These are phyloP conservation scores for Tolypocladium ophioglossoides DNA, from an alignment of 2,329 filamentous ascomycete genomes.

Conservation along the genomic window DNA sequence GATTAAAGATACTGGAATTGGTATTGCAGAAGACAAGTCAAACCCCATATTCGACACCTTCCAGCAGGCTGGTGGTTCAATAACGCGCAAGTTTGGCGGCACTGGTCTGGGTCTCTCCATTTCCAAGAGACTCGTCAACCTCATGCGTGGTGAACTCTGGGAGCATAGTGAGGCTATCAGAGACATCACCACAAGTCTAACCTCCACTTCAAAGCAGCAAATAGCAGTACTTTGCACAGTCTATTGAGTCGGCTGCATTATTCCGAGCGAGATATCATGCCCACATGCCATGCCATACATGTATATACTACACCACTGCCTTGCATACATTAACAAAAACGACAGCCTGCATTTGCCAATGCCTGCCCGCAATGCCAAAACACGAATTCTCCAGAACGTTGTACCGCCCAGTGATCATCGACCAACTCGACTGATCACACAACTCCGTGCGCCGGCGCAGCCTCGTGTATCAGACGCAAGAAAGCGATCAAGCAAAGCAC, in stretches of 20 bases:
- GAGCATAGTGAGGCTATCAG: constrained; percentile 85
- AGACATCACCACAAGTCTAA: too few species aligned
- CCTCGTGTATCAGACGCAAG: background rate
- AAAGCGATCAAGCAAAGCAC: background rate
- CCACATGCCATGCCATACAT: background rate
- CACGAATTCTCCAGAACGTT: background rate
- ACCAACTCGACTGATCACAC: background rate
- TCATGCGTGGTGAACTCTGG: constrained; percentile 96
- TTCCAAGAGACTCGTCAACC: constrained; percentile 84
- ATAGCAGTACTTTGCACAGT: background rate
- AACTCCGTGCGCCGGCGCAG: background rate
- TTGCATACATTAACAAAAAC: background rate
- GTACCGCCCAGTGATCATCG: background rate
- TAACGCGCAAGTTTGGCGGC: constrained; percentile 90
- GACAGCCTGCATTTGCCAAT: background rate
- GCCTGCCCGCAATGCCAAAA: background rate
- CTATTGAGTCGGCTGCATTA: background rate
- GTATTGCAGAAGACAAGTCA: constrained; percentile 88
- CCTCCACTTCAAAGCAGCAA: background rate
- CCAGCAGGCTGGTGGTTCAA: constrained; percentile 95
- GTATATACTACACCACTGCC: background rate
- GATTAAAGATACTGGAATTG: constrained; percentile 92
- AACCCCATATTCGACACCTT: constrained; percentile 98
- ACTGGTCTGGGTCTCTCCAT: constrained; percentile 91
- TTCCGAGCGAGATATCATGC: background rate